Evolutionary conservation across 169 alveolate species (phyloP), one percentile per base, ranked within the genome.

Genomic region (Plasmodium knowlesi): DNA sequence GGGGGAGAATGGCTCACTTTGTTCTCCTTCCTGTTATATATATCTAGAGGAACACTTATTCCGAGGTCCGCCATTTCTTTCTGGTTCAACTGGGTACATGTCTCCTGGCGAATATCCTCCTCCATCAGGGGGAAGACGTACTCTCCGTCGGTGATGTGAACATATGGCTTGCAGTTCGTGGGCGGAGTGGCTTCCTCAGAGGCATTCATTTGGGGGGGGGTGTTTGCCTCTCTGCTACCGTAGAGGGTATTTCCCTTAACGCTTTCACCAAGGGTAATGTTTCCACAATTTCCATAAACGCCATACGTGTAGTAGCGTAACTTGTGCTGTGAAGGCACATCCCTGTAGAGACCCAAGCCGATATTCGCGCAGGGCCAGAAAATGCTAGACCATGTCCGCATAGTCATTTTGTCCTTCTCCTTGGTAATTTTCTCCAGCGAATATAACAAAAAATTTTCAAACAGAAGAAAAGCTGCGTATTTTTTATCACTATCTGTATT

Each of bases 291-390:
- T 16, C 41, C n/a, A 4, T n/a, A 3, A 28, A 16, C 30, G 6
- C 22, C 12, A 16, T 41, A 57, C 9, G n/a, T 16, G 61, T 88
- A 88, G 50, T 88, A 79, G 4, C 70, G 67, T 25, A 88, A 28
- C 4, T n/a, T 8, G 30, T 88, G 89, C 67, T 88, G 76, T 14
- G 81, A 12, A 28, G 43, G 37, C 5, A 28, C 16, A 34, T 88
- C 89, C 3, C 53, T 88, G 34, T 88, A 88, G 30, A 88, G 54
- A 37, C 94, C 94, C 43, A 88, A 43, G 4, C 94, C 94, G 4
- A 88, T 16, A 79, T 79, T 88, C 28, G 94, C 94, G 81, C 94
- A 88, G 9, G 94, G 71, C 94, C 94, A 88, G 25, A 88, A 88
- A 8, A 88, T 78, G 41, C 82, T 88, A 1, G 94, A 41, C 94